Percentiles rank a stretch among this genome's conserved stretches.
These are phyloP conservation scores for Agaricus sinodeliciosus DNA, from an alignment of 768 basidiomycete species.

Conservation along the genomic window DNA sequence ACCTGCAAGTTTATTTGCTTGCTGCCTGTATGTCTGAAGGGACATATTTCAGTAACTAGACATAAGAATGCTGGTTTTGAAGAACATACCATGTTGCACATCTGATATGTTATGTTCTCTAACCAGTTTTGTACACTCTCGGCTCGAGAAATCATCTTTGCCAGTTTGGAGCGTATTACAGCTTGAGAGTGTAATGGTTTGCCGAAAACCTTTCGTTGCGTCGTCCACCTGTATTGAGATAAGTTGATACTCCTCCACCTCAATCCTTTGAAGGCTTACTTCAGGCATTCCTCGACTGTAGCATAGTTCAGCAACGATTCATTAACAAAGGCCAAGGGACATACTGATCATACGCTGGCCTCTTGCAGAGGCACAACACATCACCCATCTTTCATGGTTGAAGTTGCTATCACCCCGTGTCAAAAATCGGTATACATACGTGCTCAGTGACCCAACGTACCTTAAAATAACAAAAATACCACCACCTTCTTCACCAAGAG, in stretches of 20 bases:
- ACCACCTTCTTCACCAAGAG: slow-evolving; percentile 45
- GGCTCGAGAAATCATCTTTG: slow-evolving; percentile 77
- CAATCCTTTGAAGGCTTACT: slow-evolving; percentile 30
- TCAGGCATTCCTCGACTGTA: slow-evolving; percentile 78
- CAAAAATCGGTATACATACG: neutral
- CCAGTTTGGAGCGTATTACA: slow-evolving; percentile 84
- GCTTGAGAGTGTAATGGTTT: slow-evolving; percentile 80
- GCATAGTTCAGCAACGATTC: neutral
- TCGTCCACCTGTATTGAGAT: slow-evolving; percentile 57
- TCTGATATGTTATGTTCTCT: slow-evolving; percentile 85
- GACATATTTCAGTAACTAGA: neutral
- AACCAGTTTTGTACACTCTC: slow-evolving; percentile 67
- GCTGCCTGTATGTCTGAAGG: slow-evolving; percentile 60
- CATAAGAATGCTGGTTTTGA: neutral
- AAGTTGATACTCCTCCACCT: neutral
- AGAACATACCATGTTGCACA: slow-evolving; percentile 67
- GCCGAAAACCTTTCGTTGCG: slow-evolving; percentile 88
- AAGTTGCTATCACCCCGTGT: slow-evolving; percentile 55
- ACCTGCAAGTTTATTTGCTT: slow-evolving; percentile 68
- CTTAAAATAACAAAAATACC: slow-evolving; percentile 33
- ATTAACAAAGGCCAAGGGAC: slow-evolving; percentile 6
- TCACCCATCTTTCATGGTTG: slow-evolving; percentile 93
- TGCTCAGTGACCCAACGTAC: slow-evolving; percentile 7
- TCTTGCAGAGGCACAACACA: slow-evolving; percentile 70
- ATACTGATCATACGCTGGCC: slow-evolving; percentile 28